phyloP scores from a whole-genome alignment of 495 filamentous ascomycete species.

The Hyphodiscus hymeniophilus region DNA sequence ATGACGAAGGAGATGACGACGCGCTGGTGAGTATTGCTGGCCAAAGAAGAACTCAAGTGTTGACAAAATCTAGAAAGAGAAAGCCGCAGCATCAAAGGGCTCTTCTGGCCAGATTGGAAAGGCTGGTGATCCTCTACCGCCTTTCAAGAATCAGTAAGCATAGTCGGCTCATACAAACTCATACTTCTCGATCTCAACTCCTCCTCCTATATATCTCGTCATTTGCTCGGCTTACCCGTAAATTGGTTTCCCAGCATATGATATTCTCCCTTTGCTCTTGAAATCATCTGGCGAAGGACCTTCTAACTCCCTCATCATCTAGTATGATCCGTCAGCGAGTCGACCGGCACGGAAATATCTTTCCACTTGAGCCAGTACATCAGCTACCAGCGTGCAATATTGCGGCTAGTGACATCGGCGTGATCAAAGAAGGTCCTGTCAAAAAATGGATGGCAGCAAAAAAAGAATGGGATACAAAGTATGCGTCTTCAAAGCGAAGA shows the following conservation, averaged over 20 bases:
- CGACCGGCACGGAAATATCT: constrained; percentile 64
- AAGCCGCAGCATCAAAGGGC: constrained; percentile 1
- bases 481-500: constrained; percentile 51
- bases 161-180: too few relatives aligned
- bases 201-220: too few relatives aligned
- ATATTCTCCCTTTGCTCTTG: too few relatives aligned
- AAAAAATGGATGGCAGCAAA: constrained; percentile 74
- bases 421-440: constrained; percentile 72
- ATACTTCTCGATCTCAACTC: too few relatives aligned
- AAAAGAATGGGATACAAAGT: constrained; percentile 61
- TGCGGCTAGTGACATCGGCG: constrained; percentile 55
- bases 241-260: too few relatives aligned
- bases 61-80: constrained; percentile 7
- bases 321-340: constrained; percentile 89
- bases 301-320: too few relatives aligned
- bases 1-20: constrained; percentile 35
- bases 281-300: too few relatives aligned
- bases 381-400: constrained; percentile 57
- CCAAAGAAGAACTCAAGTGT: not conserved
- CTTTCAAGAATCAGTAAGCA: constrained; percentile 69
- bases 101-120: constrained; percentile 49
- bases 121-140: constrained; percentile 73
- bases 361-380: constrained; percentile 50
- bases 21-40: constrained; percentile 10
- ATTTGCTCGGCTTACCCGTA: too few relatives aligned